Base-by-base conservation (phyloP, 2,329 filamentous ascomycete genomes). In the Cucurbitaria berberidis region DNA sequence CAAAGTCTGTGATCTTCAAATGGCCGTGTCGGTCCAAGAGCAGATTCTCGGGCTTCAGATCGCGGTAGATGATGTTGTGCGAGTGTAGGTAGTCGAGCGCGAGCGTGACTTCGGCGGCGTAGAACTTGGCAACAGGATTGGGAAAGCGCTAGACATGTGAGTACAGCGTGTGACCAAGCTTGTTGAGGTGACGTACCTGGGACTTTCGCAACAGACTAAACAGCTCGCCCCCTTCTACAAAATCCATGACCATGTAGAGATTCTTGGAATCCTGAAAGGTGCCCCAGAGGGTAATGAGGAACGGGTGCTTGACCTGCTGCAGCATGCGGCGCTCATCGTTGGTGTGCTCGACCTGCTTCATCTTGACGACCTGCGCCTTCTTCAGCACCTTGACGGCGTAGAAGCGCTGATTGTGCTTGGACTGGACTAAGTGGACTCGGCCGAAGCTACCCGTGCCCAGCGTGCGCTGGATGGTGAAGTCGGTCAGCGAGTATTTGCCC, bases 181-280 rank as follows among this genome's bases (percentile, higher is more conserved):
- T 16, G 8, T 8, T 2, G 5, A 24, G 39, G 34, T 47, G 34
- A 46, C 47, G 54, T 85, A 84, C 93, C 88, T 82, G 87, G 52
- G 93, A 98, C 78, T 99, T 98, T 67, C 95, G 85, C 67, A 99
- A 81, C 68, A 99, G 78, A 64, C 93, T 98, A 76, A 99, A 99
- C 48, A 99, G 82, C 81, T 99, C 95, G 70, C 95, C 95, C 64
- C 95, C 95, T 78, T 99, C 95, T 48, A 99, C 93, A 80, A 99
- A 99, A 77, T 99, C 95, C 95, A 99, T 99, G 69, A 99, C 95
- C 95, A 99, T 99, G 84, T 99, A 99, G 30, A 99, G 81, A 74
- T 97, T 98, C 78, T 88, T 92, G 45, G 88, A 85, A 71, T 99
- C 95, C 74, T 98, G 93, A 76, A 98, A 99, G 9, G 95, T 99